Percentiles rank a stretch among this genome's conserved stretches.
Conservation (phyloP, 1,284 basidiomycete species). For the Coniferiporia sulphurascens region DNA sequence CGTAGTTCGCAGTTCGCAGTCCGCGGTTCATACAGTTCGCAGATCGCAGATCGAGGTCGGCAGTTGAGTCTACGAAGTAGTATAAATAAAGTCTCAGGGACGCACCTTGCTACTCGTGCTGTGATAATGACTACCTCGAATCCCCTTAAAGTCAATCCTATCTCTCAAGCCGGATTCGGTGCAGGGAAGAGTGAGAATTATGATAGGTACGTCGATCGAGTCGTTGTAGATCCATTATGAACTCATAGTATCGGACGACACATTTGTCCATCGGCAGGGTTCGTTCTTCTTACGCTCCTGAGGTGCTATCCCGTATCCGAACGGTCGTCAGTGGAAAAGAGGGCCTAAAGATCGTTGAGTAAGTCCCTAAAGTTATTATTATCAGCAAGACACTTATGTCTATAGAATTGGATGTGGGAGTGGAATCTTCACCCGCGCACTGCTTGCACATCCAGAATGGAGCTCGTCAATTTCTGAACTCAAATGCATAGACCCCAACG, state of each 20-base stretch:
- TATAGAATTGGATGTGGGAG: constrained; percentile 68
- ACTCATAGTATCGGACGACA: neutral
- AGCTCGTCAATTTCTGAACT: constrained; percentile 42
- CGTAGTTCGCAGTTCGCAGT: too few species aligned
- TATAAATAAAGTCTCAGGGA: too few species aligned
- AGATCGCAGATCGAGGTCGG: too few species aligned
- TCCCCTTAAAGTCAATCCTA: constrained; percentile 19
- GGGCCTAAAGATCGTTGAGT: constrained; percentile 26
- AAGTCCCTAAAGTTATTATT: constrained; percentile 3
- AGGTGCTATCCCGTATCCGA: constrained; percentile 23
- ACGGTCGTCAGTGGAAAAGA: constrained; percentile 11
- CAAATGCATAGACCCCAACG: constrained; percentile 66
- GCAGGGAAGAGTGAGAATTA: constrained; percentile 27
- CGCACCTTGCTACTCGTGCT: too few species aligned
- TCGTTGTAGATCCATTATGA: neutral
- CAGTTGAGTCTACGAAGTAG: too few species aligned
- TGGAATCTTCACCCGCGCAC: constrained; percentile 73
- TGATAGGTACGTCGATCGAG: constrained; percentile 20
- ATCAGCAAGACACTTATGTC: neutral
- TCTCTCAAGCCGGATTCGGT: constrained; percentile 26
- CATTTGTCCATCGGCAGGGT: constrained; percentile 14
- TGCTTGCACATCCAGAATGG: constrained; percentile 59
- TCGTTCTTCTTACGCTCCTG: constrained; percentile 24
- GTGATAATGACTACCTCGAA: too few species aligned
- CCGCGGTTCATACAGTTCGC: too few species aligned